These are phyloP conservation scores for Kwoniella sp. DNA, from an alignment of 768 basidiomycete genomes.

Conservation along the genomic window DNA sequence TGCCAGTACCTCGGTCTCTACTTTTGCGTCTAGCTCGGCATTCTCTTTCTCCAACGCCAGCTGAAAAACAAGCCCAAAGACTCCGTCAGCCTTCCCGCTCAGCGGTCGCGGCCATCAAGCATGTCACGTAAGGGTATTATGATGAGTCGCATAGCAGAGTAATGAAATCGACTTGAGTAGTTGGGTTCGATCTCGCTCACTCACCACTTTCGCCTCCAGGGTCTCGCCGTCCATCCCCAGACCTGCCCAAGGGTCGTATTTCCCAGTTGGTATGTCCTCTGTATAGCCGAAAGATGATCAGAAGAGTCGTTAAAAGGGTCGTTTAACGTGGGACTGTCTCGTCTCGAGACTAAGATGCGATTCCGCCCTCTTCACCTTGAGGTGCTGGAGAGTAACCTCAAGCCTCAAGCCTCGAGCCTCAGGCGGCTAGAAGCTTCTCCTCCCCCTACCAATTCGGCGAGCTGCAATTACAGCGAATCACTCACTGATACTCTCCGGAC, in stretches of 20 bases:
- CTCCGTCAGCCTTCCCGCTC: neutral
- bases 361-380: no score
- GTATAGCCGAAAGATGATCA: neutral
- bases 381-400: no score
- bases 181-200: slow-evolving; percentile 1
- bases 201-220: slow-evolving; percentile 48
- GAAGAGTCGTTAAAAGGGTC: no score
- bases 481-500: slow-evolving; percentile 49
- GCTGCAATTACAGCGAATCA: neutral
- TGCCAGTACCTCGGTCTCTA: slow-evolving; percentile 11
- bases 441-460: no score
- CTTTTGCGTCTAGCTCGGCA: slow-evolving; percentile 24
- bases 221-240: slow-evolving; percentile 42
- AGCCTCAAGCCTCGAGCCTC: no score
- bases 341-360: no score
- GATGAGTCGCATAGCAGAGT: no score
- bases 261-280: slow-evolving; percentile 39
- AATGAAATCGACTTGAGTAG: no score
- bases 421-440: no score
- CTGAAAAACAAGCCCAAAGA: slow-evolving; percentile 21
- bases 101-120: neutral
- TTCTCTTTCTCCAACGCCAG: slow-evolving; percentile 40
- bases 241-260: slow-evolving; percentile 44
- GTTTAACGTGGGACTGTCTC: no score
- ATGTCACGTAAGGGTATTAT: no score